Percentiles rank a stretch among this genome's conserved stretches.
Evolutionary conservation across 2,329 filamentous ascomycete species (phyloP).

Genomic region (Pleoardoris graminearum): DNA sequence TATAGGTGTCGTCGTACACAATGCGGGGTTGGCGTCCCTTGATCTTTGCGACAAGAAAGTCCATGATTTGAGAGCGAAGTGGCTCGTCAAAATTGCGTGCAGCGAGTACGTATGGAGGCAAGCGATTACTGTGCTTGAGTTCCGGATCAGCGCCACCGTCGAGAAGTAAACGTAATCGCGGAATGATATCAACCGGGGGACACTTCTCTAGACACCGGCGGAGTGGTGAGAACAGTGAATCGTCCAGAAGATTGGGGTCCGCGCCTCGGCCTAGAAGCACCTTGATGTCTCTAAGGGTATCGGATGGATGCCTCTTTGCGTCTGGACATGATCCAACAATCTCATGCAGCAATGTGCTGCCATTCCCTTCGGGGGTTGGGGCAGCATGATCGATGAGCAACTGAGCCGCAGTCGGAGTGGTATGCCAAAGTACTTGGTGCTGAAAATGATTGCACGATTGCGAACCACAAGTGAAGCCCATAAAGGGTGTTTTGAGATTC

Average conservation of each 20-base stretch:
- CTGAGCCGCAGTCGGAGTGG: slow-evolving; percentile 28
- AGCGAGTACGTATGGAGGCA: slow-evolving; percentile 30
- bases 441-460: slow-evolving; percentile 25
- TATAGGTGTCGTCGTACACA: slow-evolving; percentile 15
- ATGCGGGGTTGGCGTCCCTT: slow-evolving; percentile 17
- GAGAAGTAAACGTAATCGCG: slow-evolving; percentile 30
- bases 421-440: slow-evolving; percentile 42
- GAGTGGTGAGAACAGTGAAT: slow-evolving; percentile 26
- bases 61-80: slow-evolving; percentile 28
- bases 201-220: slow-evolving; percentile 32
- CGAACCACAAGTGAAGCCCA: slow-evolving; percentile 28
- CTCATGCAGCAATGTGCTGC: slow-evolving; percentile 31
- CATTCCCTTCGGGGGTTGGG: slow-evolving; percentile 16
- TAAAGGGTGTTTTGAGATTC: slow-evolving; percentile 25
- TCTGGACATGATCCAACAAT: slow-evolving; percentile 36
- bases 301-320: slow-evolving; percentile 34
- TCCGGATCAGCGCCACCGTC: slow-evolving; percentile 38
- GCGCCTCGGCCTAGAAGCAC: slow-evolving; percentile 32
- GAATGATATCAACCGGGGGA: slow-evolving; percentile 32
- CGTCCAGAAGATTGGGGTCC: slow-evolving; percentile 28
- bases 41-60: slow-evolving; percentile 30
- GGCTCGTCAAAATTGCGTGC: slow-evolving; percentile 34
- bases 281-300: slow-evolving; percentile 37
- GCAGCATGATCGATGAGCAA: slow-evolving; percentile 28
- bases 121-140: slow-evolving; percentile 21